These are phyloP conservation scores for Aspergillus pseudonomiae DNA, from an alignment of 2,329 filamentous ascomycete species.

Conservation along the genomic window DNA sequence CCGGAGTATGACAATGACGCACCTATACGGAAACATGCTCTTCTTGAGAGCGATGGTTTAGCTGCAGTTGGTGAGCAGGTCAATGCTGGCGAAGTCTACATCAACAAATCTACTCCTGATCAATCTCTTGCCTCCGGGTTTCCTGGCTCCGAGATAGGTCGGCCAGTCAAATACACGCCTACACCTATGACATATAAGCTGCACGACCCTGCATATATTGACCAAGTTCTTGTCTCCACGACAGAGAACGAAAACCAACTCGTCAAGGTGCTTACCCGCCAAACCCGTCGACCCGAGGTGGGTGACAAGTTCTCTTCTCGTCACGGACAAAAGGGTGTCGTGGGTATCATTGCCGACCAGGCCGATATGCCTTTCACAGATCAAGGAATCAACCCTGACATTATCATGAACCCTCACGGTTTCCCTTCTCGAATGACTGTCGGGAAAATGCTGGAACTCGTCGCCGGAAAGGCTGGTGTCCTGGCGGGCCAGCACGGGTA, in stretches of 20 bases:
- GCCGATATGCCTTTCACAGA: constrained; percentile 97
- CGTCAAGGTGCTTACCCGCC: constrained; percentile 93
- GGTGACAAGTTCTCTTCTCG: constrained; percentile 99
- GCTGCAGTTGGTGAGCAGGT: constrained; percentile 83
- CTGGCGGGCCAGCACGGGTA: constrained; percentile 84
- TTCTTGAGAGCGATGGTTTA: constrained; percentile 83
- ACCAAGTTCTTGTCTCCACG: constrained; percentile 92
- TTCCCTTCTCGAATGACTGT: constrained; percentile 99
- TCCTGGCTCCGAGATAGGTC: constrained; percentile 60
- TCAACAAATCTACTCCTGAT: constrained; percentile 84
- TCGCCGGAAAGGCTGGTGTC: constrained; percentile 92
- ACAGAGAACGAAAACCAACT: constrained; percentile 84
- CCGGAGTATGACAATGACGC: constrained; percentile 65
- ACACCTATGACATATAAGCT: constrained; percentile 71
- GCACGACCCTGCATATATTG: constrained; percentile 83
- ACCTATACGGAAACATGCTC: constrained; percentile 68
- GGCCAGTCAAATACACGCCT: constrained; percentile 39
- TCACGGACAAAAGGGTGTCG: constrained; percentile 97
- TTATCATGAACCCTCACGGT: constrained; percentile 99
- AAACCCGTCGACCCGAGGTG: constrained; percentile 90
- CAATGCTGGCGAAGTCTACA: constrained; percentile 77
- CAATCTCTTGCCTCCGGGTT: constrained; percentile 75
- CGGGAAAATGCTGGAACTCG: constrained; percentile 92
- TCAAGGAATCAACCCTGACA: constrained; percentile 87
- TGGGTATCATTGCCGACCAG: constrained; percentile 94